Conservation (phyloP, 1,284 basidiomycete species). For the Rhodotorula mucilaginosa region DNA sequence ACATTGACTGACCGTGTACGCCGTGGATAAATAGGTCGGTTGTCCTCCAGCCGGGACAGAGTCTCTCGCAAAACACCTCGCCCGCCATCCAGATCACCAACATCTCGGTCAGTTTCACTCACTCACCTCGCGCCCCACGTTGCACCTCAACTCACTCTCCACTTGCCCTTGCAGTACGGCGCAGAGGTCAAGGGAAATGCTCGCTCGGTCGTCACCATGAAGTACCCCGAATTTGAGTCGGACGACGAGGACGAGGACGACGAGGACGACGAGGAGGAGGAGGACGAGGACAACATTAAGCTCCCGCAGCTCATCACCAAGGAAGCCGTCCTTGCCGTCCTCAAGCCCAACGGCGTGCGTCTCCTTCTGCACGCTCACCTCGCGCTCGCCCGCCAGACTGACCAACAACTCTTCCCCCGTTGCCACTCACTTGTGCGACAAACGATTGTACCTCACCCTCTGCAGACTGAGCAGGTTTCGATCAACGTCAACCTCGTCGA, state of each 20-base stretch:
- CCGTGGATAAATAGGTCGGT: slow-evolving; percentile 31
- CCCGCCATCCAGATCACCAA: slow-evolving; percentile 42
- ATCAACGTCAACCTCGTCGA: slow-evolving; percentile 64
- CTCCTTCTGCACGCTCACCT: neutral
- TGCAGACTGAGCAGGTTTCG: slow-evolving; percentile 72
- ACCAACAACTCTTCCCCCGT: neutral
- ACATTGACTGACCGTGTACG: neutral
- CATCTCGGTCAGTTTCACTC: slow-evolving; percentile 33
- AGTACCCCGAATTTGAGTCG: slow-evolving; percentile 82
- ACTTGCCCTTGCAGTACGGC: slow-evolving; percentile 29
- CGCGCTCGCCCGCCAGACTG: too few species aligned
- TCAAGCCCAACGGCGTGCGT: slow-evolving; percentile 69
- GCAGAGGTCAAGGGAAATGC: slow-evolving; percentile 38
- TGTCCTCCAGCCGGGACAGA: slow-evolving; percentile 40
- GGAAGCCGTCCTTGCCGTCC: slow-evolving; percentile 54
- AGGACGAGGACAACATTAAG: slow-evolving; percentile 49
- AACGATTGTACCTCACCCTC: neutral
- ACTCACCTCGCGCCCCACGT: neutral
- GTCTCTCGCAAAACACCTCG: slow-evolving; percentile 32
- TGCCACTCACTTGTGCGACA: too few species aligned
- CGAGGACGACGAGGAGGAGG: slow-evolving; percentile 42
- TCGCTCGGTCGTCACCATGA: slow-evolving; percentile 71
- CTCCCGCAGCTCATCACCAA: slow-evolving; percentile 54
- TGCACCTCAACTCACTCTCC: neutral
- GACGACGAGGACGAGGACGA: slow-evolving; percentile 51